Evolutionary conservation across 176 grass and related monocot genomes (phyloP).

Genomic region (Aegilops speltoides): DNA sequence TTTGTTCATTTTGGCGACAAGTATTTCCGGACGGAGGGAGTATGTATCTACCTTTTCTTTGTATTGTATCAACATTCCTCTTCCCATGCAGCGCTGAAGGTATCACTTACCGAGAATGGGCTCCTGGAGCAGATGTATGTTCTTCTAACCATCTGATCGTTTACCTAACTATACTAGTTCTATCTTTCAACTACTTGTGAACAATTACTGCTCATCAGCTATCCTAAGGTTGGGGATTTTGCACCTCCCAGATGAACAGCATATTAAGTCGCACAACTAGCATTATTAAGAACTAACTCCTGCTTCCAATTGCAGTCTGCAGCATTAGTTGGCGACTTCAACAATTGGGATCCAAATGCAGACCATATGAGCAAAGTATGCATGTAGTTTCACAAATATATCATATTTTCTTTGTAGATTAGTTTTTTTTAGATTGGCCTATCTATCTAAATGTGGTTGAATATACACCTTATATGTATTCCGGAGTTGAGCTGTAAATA

Average conservation of each 20-base stretch:
- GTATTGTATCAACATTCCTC: conserved; percentile 3
- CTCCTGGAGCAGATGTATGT: conserved; percentile 85
- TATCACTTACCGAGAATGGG: conserved; percentile 96
- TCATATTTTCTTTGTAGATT: conserved; percentile 24
- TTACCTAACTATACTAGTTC: conserved; percentile 24
- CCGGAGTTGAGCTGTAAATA: not conserved
- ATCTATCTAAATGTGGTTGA: conserved; percentile 11
- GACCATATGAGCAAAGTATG: conserved; percentile 74
- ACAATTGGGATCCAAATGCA: conserved; percentile 92
- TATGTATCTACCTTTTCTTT: conserved; percentile 1
- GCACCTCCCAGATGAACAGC: conserved; percentile 1
- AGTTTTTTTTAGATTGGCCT: conserved; percentile 14
- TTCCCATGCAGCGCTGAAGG: conserved; percentile 62
- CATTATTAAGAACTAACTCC: conserved; percentile 38
- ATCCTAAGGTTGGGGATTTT: conserved; percentile 8
- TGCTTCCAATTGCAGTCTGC: conserved; percentile 67
- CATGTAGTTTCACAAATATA: not conserved
- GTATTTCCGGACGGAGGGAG: too few species aligned
- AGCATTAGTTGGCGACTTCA: conserved; percentile 91
- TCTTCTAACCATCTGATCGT: conserved; percentile 3
- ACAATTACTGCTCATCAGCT: not conserved
- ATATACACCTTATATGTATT: not conserved
- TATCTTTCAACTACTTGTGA: conserved; percentile 6
- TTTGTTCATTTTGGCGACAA: too few species aligned
- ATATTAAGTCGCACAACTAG: not conserved